Evolutionary conservation across 805 yeast genomes (phyloP).

Genomic region (Hagleromyces aurorensis): DNA sequence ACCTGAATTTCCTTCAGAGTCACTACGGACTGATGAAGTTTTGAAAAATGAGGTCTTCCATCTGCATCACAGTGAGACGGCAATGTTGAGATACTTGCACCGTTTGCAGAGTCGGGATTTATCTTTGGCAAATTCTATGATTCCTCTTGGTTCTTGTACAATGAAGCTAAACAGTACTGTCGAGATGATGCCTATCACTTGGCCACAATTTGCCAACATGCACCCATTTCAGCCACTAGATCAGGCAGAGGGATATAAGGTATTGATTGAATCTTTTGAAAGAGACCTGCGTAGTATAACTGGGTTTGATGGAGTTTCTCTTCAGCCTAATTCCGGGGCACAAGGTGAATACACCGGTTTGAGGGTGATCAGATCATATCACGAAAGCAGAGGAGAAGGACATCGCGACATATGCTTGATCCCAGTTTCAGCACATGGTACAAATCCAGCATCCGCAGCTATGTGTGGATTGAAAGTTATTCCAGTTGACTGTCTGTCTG

Average conservation of each 20-base stretch:
- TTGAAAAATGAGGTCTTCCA: conserved; percentile 75
- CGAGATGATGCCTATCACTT: conserved; percentile 87
- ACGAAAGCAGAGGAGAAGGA: conserved; percentile 59
- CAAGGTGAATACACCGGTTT: conserved; percentile 97
- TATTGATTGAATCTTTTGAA: conserved; percentile 69
- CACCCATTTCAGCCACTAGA: conserved; percentile 91
- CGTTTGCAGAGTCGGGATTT: conserved; percentile 79
- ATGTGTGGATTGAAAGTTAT: conserved; percentile 95
- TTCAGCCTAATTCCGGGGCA: conserved; percentile 97
- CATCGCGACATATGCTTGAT: conserved; percentile 82
- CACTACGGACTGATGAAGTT: conserved; percentile 49
- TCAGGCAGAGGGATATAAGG: conserved; percentile 83
- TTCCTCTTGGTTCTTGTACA: conserved; percentile 95
- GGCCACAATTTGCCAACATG: conserved; percentile 83
- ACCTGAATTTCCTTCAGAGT: conserved; percentile 43
- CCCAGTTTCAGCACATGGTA: conserved; percentile 97
- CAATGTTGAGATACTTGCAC: conserved; percentile 86
- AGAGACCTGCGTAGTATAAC: conserved; percentile 84
- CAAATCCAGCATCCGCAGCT: conserved; percentile 97
- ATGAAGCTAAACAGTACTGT: conserved; percentile 96
- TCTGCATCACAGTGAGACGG: conserved; percentile 86
- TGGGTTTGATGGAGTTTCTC: conserved; percentile 83
- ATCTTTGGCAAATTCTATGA: conserved; percentile 93
- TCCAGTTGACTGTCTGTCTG: conserved; percentile 74
- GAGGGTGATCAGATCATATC: conserved; percentile 73